Evolutionary conservation across 352 stramenopile species (phyloP).

Genomic region (Ophiocytium majus): DNA sequence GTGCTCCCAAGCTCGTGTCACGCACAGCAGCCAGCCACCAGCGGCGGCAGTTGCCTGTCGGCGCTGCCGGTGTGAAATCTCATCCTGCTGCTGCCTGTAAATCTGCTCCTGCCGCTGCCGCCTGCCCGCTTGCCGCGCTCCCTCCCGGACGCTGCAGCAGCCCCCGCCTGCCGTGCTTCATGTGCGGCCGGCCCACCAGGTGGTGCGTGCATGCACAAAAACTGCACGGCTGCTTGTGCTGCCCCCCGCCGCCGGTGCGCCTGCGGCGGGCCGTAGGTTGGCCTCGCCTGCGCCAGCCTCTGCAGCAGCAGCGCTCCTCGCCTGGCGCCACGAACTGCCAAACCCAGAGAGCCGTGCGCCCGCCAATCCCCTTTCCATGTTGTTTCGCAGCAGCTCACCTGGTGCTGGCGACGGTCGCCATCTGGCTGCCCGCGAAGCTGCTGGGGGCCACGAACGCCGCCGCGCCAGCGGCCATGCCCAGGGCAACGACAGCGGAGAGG

Average conservation of each 20-base stretch:
- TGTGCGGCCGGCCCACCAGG: background rate
- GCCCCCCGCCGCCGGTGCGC: background rate
- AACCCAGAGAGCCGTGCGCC: background rate
- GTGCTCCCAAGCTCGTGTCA: no score
- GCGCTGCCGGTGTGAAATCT: background rate
- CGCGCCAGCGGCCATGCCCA: constrained; percentile 13
- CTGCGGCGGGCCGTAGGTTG: no score
- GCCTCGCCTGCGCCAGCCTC: background rate
- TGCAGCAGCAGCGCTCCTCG: background rate
- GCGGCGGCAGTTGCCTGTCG: no score
- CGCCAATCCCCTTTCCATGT: background rate
- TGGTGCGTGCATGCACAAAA: background rate
- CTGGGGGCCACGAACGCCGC: constrained; percentile 23
- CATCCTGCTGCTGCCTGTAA: no score
- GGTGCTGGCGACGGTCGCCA: background rate
- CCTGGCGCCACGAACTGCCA: background rate
- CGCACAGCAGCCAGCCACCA: no score
- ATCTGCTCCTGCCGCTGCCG: no score
- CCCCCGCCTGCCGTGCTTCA: no score
- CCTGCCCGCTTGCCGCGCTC: no score
- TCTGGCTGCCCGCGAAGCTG: background rate
- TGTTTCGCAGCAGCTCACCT: background rate
- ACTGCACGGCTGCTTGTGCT: background rate
- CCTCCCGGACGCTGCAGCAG: no score
- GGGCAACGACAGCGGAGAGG: background rate